Conservation (phyloP, 305 asterid genomes). For the Withania somnifera region DNA sequence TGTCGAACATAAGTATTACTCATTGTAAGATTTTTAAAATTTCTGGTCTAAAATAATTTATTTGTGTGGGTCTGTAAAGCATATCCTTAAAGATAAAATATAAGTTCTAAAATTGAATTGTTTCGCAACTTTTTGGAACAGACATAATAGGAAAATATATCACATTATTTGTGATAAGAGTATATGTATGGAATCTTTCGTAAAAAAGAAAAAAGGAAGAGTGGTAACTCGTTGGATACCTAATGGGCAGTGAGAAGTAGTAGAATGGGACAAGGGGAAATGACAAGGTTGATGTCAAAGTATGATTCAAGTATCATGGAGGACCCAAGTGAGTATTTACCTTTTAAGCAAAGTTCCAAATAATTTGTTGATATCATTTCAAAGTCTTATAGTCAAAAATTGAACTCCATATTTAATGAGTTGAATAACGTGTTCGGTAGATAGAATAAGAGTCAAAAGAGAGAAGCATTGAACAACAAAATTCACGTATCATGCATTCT, state of each 20-base stretch:
- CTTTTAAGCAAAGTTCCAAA: not conserved
- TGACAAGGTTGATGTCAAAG: not conserved
- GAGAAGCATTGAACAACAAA: not conserved
- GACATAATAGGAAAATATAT: not conserved
- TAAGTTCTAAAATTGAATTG: not conserved
- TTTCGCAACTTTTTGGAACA: not conserved
- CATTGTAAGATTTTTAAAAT: not conserved
- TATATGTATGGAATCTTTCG: not conserved
- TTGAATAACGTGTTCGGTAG: not conserved
- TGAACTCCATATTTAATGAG: not conserved
- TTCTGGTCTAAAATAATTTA: not conserved
- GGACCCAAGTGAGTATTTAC: not conserved
- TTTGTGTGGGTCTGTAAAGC: not conserved
- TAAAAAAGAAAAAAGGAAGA: not conserved
- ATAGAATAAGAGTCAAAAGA: not conserved
- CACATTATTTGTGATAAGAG: not conserved
- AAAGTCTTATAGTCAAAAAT: not conserved
- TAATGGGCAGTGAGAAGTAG: not conserved
- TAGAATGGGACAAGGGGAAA: not conserved
- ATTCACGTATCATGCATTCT: not conserved
- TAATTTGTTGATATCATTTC: not conserved
- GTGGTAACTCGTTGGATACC: not conserved
- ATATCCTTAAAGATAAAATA: not conserved
- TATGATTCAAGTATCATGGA: not conserved
- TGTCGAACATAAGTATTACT: not conserved